These are phyloP conservation scores for Xerocomellus dryophilus DNA, from an alignment of 768 basidiomycete genomes.

Conservation along the genomic window DNA sequence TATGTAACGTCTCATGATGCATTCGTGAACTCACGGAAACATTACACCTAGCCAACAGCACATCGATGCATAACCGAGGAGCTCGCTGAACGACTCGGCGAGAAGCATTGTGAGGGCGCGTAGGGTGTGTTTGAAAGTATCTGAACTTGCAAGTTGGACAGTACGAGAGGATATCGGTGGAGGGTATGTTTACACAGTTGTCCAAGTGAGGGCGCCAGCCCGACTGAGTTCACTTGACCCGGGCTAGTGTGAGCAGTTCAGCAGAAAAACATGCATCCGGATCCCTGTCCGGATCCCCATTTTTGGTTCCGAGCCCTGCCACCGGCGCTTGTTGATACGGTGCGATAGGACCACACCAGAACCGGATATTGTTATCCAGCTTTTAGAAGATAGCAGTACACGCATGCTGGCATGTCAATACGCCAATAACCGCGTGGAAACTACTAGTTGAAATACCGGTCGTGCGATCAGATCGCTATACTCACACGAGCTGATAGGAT, in stretches of 20 bases:
- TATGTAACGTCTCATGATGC: constrained; percentile 10
- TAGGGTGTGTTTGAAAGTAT: no score
- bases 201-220: background rate
- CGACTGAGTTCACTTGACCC: background rate
- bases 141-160: no score
- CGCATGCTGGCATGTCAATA: no score
- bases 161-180: constrained; percentile 5
- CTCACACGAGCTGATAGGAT: background rate
- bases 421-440: no score
- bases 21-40: constrained; percentile 64
- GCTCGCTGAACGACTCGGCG: constrained; percentile 47
- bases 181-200: constrained; percentile 19
- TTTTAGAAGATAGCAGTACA: no score
- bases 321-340: no score
- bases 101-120: constrained; percentile 18
- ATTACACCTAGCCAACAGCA: constrained; percentile 83
- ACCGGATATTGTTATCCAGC: no score
- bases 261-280: no score
- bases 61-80: constrained; percentile 71
- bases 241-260: background rate
- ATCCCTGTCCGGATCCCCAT: no score
- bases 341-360: no score
- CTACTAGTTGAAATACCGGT: no score
- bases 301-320: no score
- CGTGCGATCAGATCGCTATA: background rate